phyloP scores from a whole-genome alignment of 1,139 yeast species.

The Eremothecium gossypii region DNA sequence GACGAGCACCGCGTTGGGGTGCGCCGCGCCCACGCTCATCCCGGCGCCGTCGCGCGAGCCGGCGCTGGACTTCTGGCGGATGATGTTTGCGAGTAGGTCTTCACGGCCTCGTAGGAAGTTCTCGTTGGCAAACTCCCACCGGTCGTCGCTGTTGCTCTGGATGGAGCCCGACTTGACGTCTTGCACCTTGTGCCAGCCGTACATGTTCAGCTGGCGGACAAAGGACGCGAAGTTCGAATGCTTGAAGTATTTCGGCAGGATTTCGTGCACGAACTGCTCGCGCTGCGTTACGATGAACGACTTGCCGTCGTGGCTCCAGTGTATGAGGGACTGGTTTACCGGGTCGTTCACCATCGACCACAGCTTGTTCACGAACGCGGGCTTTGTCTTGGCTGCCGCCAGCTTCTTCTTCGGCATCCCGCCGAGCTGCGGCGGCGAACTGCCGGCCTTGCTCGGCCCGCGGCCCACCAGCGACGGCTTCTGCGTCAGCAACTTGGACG shows the following conservation, averaged over 20 bases:
- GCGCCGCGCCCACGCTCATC: slow-evolving; percentile 2
- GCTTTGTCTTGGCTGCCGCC: slow-evolving; percentile 38
- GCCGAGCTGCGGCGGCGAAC: neutral
- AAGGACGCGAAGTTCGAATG: slow-evolving; percentile 91
- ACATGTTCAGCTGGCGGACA: slow-evolving; percentile 89
- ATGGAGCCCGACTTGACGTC: slow-evolving; percentile 35
- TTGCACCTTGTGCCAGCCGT: slow-evolving; percentile 91
- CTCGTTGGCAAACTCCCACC: slow-evolving; percentile 77
- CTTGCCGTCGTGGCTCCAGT: slow-evolving; percentile 81
- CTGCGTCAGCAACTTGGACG: slow-evolving; percentile 1
- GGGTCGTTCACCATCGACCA: slow-evolving; percentile 94
- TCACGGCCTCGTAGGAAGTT: slow-evolving; percentile 62
- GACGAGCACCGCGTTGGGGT: slow-evolving; percentile 1
- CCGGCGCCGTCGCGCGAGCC: slow-evolving; percentile 10
- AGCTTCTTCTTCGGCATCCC: slow-evolving; percentile 10
- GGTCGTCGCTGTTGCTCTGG: slow-evolving; percentile 28
- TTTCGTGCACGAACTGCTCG: slow-evolving; percentile 77
- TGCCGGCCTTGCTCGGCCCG: neutral
- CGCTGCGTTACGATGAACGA: slow-evolving; percentile 78
- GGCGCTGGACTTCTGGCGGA: slow-evolving; percentile 33
- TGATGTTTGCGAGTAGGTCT: slow-evolving; percentile 66
- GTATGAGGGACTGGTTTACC: slow-evolving; percentile 55
- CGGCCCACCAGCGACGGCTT: neutral
- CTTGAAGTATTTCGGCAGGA: slow-evolving; percentile 83
- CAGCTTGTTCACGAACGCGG: slow-evolving; percentile 84